Conservation (phyloP, 164 flowering plant genomes). For the Vitis rotundifolia region DNA sequence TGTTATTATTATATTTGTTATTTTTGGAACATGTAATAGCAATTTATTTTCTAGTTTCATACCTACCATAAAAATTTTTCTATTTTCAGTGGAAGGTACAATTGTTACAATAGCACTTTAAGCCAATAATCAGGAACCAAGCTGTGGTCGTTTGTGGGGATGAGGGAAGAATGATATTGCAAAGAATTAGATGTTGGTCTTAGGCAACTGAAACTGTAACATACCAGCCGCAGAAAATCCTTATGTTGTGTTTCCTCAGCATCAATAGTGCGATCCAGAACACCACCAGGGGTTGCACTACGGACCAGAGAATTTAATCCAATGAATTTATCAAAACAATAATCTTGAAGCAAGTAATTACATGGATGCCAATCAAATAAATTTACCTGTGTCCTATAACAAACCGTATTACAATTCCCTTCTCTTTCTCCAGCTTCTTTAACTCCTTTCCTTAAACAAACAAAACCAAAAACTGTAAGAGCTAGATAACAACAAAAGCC, state of each 20-base stretch:
- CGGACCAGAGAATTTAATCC: constrained; percentile 13
- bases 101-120: not conserved
- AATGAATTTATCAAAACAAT: constrained; percentile 3
- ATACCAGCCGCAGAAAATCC: constrained; percentile 85
- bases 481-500: not conserved
- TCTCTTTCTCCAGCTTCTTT: constrained; percentile 70
- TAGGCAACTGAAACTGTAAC: not conserved
- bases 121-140: not conserved
- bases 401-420: constrained; percentile 87
- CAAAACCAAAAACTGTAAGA: not conserved
- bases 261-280: constrained; percentile 83
- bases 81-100: not conserved
- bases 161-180: no score
- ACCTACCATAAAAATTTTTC: not conserved
- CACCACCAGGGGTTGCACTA: constrained; percentile 89
- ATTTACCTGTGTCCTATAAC: constrained; percentile 91
- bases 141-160: no score
- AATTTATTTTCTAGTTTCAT: no score
- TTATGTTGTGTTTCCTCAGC: constrained; percentile 81
- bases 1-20: no score
- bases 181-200: not conserved
- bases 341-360: constrained; percentile 6
- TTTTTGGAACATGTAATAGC: no score
- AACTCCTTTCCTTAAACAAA: constrained; percentile 54
- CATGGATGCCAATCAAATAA: not conserved